Evolutionary conservation across 1,284 basidiomycete genomes (phyloP).

Genomic region (Fomitiporia mediterranea): DNA sequence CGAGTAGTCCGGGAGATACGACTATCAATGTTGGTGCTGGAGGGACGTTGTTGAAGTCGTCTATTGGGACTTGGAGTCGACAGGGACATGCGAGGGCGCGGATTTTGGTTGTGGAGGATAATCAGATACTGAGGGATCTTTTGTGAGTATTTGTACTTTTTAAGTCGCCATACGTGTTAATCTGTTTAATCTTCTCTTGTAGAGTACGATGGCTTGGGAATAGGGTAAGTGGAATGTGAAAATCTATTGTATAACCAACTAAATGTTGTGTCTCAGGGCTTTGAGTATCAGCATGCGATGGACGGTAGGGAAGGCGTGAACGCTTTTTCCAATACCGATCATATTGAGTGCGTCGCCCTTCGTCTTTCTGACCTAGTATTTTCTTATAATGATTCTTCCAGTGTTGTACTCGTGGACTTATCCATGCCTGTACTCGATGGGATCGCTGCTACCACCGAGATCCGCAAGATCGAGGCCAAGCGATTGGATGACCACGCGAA

Average conservation of each 20-base stretch:
- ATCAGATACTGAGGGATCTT: constrained; percentile 66
- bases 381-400: constrained; percentile 29
- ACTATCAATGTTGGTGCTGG: constrained; percentile 53
- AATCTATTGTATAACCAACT: too few species aligned
- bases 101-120: constrained; percentile 82
- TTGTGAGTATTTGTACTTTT: constrained; percentile 53
- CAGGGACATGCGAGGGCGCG: constrained; percentile 38
- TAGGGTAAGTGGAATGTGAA: constrained; percentile 65
- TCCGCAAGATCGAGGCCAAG: constrained; percentile 71
- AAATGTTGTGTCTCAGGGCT: constrained; percentile 50
- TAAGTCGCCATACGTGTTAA: too few species aligned
- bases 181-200: constrained; percentile 25
- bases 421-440: constrained; percentile 93
- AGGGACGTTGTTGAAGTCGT: constrained; percentile 58
- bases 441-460: constrained; percentile 78
- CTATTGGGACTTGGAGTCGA: constrained; percentile 44
- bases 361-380: not conserved
- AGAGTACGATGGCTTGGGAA: constrained; percentile 77
- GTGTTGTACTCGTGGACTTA: constrained; percentile 83
- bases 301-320: constrained; percentile 84
- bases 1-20: constrained; percentile 25
- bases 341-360: constrained; percentile 65
- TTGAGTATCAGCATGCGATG: constrained; percentile 72
- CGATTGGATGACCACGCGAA: constrained; percentile 30
- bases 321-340: constrained; percentile 62